phyloP scores from a whole-genome alignment of 129 eudicot species.

The Calendula officinalis region DNA sequence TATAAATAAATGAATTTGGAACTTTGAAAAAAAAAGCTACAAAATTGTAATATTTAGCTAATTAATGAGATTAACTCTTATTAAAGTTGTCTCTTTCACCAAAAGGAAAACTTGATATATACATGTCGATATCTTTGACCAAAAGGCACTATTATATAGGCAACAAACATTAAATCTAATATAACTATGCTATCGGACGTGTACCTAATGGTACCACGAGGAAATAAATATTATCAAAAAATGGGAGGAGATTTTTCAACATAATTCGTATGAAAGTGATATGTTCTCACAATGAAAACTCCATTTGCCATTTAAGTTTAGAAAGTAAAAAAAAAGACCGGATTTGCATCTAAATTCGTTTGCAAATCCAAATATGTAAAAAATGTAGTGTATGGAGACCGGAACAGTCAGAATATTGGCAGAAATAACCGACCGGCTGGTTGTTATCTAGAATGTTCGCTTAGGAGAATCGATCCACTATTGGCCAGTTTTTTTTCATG shows the following conservation, averaged over 20 bases:
- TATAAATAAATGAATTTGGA: too few relatives aligned
- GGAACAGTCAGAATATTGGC: too few relatives aligned
- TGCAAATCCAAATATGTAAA: constrained; percentile 10
- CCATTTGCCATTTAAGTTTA: constrained; percentile 2
- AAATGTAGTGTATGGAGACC: not conserved
- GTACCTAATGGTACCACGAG: constrained; percentile 28
- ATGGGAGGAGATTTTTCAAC: constrained; percentile 19
- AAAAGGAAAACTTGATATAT: constrained; percentile 6
- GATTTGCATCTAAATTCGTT: not conserved
- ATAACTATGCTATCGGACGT: constrained; percentile 25
- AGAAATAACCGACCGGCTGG: too few relatives aligned
- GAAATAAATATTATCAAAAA: constrained; percentile 18
- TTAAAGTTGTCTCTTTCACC: constrained; percentile 15
- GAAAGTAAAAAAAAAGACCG: not conserved
- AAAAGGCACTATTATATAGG: not conserved
- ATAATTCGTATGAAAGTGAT: constrained; percentile 16
- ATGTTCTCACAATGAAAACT: constrained; percentile 9
- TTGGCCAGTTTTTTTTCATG: too few relatives aligned
- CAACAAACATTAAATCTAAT: constrained; percentile 5
- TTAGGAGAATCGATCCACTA: too few relatives aligned
- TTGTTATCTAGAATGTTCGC: too few relatives aligned
- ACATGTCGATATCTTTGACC: constrained; percentile 25
- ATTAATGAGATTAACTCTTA: not conserved
- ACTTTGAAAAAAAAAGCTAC: too few relatives aligned
- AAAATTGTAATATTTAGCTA: too few relatives aligned